These are phyloP conservation scores for Eleusine indica DNA, from an alignment of 176 grass and related monocot species.

Conservation along the genomic window DNA sequence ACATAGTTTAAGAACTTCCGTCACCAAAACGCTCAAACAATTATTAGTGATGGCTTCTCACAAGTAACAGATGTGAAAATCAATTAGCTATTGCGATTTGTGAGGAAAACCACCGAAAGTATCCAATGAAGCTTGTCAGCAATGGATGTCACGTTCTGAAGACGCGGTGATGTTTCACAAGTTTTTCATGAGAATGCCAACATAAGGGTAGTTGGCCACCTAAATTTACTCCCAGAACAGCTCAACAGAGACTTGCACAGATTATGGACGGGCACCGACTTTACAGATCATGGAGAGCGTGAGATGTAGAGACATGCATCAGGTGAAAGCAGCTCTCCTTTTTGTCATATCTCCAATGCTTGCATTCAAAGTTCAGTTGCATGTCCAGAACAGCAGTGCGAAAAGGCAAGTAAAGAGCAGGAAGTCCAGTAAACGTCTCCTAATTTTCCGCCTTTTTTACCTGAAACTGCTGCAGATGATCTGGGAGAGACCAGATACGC, in stretches of 20 bases:
- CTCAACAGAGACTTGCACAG: slow-evolving; percentile 35
- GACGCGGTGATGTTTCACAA: not conserved
- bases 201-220: not conserved
- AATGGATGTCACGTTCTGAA: not conserved
- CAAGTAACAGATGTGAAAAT: not conserved
- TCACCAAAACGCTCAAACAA: not conserved
- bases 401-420: slow-evolving; percentile 1
- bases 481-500: not conserved
- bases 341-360: slow-evolving; percentile 20
- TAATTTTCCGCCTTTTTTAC: not conserved
- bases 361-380: not conserved
- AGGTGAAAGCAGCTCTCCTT: slow-evolving; percentile 28
- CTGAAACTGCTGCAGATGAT: slow-evolving; percentile 17
- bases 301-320: not conserved
- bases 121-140: not conserved
- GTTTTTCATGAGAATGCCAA: slow-evolving; percentile 9
- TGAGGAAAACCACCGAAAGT: not conserved
- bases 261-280: slow-evolving; percentile 4
- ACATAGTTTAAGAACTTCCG: not conserved
- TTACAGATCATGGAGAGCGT: slow-evolving; percentile 27
- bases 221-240: not conserved
- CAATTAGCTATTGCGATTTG: not conserved
- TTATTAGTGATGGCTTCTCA: not conserved
- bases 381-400: not conserved
- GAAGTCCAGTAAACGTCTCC: not conserved